These are phyloP conservation scores for Purshia tridentata DNA, from an alignment of 306 rosid genomes.

Conservation along the genomic window DNA sequence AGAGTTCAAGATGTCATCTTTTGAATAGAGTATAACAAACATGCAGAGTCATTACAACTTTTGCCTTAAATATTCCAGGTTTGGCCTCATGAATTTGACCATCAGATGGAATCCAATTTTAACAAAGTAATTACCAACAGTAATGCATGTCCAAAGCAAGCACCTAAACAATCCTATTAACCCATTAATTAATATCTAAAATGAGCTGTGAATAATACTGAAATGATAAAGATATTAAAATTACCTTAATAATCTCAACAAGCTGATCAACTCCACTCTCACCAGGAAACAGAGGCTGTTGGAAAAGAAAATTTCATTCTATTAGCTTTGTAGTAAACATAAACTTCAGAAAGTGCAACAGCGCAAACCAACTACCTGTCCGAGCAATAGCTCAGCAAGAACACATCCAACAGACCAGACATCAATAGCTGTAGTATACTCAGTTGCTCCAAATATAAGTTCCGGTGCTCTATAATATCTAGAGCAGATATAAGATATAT, in stretches of 20 bases:
- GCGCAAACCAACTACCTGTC: conserved; percentile 64
- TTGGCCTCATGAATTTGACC: neutral
- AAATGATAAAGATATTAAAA: conserved; percentile 12
- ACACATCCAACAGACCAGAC: conserved; percentile 98
- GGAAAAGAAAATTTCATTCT: conserved; percentile 11
- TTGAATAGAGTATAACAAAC: too few relatives aligned
- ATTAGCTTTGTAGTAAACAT: conserved; percentile 9
- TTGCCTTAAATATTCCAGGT: neutral
- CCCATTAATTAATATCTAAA: neutral
- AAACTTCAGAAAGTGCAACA: conserved; percentile 2
- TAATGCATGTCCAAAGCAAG: neutral
- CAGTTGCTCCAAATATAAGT: conserved; percentile 98
- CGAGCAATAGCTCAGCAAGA: conserved; percentile 91
- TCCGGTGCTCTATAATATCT: conserved; percentile 97
- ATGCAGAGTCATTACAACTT: neutral
- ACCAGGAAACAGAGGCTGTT: conserved; percentile 93
- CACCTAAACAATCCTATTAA: neutral
- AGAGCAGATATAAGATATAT: conserved; percentile 92
- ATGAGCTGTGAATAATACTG: neutral
- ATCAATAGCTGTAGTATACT: conserved; percentile 89
- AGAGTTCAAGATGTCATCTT: neutral
- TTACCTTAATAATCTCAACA: conserved; percentile 96
- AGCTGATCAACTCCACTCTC: conserved; percentile 99
- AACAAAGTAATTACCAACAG: neutral
- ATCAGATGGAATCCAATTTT: neutral